Evolutionary conservation across 2,329 filamentous ascomycete genomes (phyloP).

Genomic region (Curvularia verruculosa): DNA sequence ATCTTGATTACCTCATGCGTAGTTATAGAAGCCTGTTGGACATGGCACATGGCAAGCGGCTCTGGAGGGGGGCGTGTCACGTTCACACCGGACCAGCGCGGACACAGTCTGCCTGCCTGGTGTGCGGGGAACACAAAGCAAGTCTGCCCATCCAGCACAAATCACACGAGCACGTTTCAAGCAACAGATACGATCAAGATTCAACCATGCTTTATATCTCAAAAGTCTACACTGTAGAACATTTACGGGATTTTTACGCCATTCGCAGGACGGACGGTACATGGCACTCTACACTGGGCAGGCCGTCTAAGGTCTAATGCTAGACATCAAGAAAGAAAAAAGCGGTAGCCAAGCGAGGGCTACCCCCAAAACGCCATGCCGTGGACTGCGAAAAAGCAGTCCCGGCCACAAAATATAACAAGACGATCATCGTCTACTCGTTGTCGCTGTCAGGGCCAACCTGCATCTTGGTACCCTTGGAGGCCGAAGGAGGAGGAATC

Average conservation of each 20-base stretch:
- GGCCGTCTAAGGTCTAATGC: slow-evolving; percentile 22
- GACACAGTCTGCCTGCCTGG: slow-evolving; percentile 2
- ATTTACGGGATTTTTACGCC: slow-evolving; percentile 21
- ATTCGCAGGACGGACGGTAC: slow-evolving; percentile 10
- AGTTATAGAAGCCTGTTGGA: not conserved
- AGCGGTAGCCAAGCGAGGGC: slow-evolving; percentile 10
- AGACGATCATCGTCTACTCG: slow-evolving; percentile 31
- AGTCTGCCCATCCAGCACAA: not conserved
- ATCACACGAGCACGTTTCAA: slow-evolving; percentile 3
- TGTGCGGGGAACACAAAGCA: slow-evolving; percentile 11
- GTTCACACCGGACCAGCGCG: slow-evolving; percentile 9
- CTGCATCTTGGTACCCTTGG: slow-evolving; percentile 46
- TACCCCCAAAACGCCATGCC: slow-evolving; percentile 31
- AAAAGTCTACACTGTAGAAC: slow-evolving; percentile 8
- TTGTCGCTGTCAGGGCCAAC: slow-evolving; percentile 41
- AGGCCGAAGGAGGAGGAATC: slow-evolving; percentile 30
- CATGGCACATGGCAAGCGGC: not conserved
- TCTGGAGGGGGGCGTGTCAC: slow-evolving; percentile 11
- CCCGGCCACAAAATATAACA: slow-evolving; percentile 29
- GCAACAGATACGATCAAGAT: not conserved
- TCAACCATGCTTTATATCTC: slow-evolving; percentile 4
- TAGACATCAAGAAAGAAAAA: slow-evolving; percentile 24
- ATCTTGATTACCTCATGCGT: not conserved
- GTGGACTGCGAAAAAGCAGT: slow-evolving; percentile 13
- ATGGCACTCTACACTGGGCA: slow-evolving; percentile 19